These are phyloP conservation scores for Sporothrix pseudoabietina DNA, from an alignment of 2,329 filamentous ascomycete genomes.

Conservation along the genomic window DNA sequence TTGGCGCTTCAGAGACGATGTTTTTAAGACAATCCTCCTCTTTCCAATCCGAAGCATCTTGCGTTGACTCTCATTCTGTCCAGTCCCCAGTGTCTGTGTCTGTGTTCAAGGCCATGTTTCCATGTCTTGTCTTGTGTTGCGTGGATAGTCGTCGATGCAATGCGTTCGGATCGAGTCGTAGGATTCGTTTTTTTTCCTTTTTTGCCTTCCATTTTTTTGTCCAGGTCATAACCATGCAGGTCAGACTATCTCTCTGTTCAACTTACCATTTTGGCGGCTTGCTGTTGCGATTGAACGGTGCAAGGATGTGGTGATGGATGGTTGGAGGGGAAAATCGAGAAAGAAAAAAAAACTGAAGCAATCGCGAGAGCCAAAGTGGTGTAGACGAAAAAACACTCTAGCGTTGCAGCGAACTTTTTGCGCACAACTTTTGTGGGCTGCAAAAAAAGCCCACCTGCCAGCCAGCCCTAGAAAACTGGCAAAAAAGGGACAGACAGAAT, in stretches of 20 bases:
- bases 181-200: neutral
- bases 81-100: neutral
- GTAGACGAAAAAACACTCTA: slow-evolving; percentile 34
- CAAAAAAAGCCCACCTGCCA: slow-evolving; percentile 41
- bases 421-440: slow-evolving; percentile 44
- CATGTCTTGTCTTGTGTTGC: slow-evolving; percentile 32
- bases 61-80: slow-evolving; percentile 69
- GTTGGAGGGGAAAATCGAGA: slow-evolving; percentile 40
- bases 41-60: slow-evolving; percentile 91
- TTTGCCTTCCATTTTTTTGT: neutral
- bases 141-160: neutral
- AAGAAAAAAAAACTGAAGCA: slow-evolving; percentile 34
- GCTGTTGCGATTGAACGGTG: slow-evolving; percentile 43
- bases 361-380: slow-evolving; percentile 3
- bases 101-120: slow-evolving; percentile 26
- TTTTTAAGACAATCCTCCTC: slow-evolving; percentile 46
- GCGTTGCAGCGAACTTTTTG: slow-evolving; percentile 32
- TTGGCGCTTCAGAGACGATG: slow-evolving; percentile 86
- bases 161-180: slow-evolving; percentile 23
- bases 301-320: slow-evolving; percentile 41
- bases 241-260: slow-evolving; percentile 42
- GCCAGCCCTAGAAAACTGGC: slow-evolving; percentile 41
- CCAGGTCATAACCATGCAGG: slow-evolving; percentile 27
- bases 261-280: slow-evolving; percentile 72
- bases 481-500: slow-evolving; percentile 26